These are phyloP conservation scores for Tricholoma terreum DNA, from an alignment of 768 basidiomycete genomes.

Conservation along the genomic window DNA sequence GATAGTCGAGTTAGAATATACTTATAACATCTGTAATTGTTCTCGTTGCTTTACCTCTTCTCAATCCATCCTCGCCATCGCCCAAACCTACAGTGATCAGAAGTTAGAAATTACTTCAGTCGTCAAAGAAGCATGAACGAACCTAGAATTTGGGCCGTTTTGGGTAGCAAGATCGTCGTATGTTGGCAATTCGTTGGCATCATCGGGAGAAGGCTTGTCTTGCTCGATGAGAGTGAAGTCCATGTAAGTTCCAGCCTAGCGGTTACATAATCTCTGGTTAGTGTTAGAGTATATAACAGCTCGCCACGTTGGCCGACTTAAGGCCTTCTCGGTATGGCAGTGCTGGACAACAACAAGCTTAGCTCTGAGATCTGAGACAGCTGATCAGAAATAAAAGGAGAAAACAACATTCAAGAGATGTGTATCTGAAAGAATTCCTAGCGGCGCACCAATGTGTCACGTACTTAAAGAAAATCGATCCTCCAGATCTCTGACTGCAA, in stretches of 20 bases:
- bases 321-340: no score
- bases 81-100: constrained; percentile 57
- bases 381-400: no score
- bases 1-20: constrained; percentile 3
- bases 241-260: background rate
- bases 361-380: no score
- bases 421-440: no score
- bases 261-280: background rate
- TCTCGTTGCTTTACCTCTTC: constrained; percentile 56
- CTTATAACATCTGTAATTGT: background rate
- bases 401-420: no score
- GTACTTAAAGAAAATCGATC: no score
- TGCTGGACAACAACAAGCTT: no score
- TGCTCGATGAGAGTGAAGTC: constrained; percentile 34
- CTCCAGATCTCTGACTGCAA: no score
- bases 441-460: no score
- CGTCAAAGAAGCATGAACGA: background rate
- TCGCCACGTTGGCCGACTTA: no score
- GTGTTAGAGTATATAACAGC: no score
- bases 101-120: constrained; percentile 6
- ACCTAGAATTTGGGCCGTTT: constrained; percentile 83
- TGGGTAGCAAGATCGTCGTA: constrained; percentile 79
- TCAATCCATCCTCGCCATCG: constrained; percentile 88
- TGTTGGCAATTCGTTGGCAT: constrained; percentile 63
- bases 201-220: constrained; percentile 31